Evolutionary conservation across 371 early-diverging fungal genomes (phyloP).

Genomic region (Amoeboaphelidium occidentale): DNA sequence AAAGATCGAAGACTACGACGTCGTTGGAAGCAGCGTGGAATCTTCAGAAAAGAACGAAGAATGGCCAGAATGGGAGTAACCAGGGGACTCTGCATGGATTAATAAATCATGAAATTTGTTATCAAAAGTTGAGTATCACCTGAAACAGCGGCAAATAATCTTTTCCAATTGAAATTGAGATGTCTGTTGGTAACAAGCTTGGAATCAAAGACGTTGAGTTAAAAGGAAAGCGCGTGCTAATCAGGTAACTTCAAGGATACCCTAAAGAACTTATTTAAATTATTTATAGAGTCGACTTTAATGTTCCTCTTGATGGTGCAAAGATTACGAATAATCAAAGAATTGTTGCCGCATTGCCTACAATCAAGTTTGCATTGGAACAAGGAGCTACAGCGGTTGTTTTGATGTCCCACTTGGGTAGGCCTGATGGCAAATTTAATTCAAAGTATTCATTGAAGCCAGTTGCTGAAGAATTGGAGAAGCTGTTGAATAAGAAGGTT

Average conservation of each 20-base stretch:
- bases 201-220: conserved; percentile 57
- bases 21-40: too few species aligned
- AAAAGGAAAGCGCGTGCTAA: conserved; percentile 67
- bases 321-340: conserved; percentile 89
- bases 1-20: too few species aligned
- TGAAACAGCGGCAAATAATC: too few species aligned
- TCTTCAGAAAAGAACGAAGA: too few species aligned
- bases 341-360: conserved; percentile 86
- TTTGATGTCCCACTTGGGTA: conserved; percentile 93
- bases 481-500: conserved; percentile 55
- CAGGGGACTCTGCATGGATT: too few species aligned
- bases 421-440: conserved; percentile 78
- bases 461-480: conserved; percentile 61
- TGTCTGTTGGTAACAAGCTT: too few species aligned
- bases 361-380: conserved; percentile 71
- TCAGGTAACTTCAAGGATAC: conserved; percentile 31
- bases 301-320: conserved; percentile 79
- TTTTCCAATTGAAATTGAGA: too few species aligned
- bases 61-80: too few species aligned
- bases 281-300: conserved; percentile 80
- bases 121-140: too few species aligned
- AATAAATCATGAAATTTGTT: too few species aligned
- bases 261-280: neutral
- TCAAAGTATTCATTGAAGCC: conserved; percentile 78
- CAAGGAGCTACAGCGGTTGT: conserved; percentile 67